A percentile compares a stretch with the other conserved stretches of the same genome.
phyloP scores from a whole-genome alignment of 306 rosid genomes.

The Gillenia trifoliata region DNA sequence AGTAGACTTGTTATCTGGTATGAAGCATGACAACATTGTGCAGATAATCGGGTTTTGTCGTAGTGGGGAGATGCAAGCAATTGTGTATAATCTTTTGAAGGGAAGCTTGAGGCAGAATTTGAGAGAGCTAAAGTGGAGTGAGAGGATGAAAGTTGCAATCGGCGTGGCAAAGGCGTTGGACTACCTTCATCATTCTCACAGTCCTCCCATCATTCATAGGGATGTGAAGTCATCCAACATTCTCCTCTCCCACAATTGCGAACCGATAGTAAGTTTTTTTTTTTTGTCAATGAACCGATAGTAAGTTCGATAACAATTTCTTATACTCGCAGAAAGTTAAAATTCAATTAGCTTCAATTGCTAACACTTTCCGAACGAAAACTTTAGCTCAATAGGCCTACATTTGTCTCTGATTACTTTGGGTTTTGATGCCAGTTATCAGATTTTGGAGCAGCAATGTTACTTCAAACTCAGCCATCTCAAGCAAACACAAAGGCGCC shows the following conservation, averaged over 20 bases:
- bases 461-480: conserved; percentile 21
- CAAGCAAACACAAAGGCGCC: conserved; percentile 11
- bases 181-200: conserved; percentile 43
- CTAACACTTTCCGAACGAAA: too few relatives aligned
- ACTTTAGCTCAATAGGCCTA: neutral
- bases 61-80: conserved; percentile 26
- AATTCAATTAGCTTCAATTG: too few relatives aligned
- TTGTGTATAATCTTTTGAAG: conserved; percentile 27
- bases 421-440: conserved; percentile 24
- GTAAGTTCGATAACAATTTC: conserved; percentile 21
- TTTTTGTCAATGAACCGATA: too few relatives aligned
- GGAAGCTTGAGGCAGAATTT: conserved; percentile 39
- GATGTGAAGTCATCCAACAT: conserved; percentile 47
- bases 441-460: conserved; percentile 43
- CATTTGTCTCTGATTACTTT: neutral
- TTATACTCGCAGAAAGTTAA: neutral
- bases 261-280: conserved; percentile 42
- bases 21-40: conserved; percentile 38
- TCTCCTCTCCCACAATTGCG: conserved; percentile 33
- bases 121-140: conserved; percentile 28
- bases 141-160: conserved; percentile 39
- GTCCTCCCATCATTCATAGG: conserved; percentile 41
- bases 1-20: conserved; percentile 27
- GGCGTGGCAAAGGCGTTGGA: conserved; percentile 38
- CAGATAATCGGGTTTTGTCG: conserved; percentile 38